Percentiles rank a stretch among this genome's conserved stretches.
Conservation (phyloP, 2,329 filamentous ascomycete species). For the Gaeumannomyces sp. region DNA sequence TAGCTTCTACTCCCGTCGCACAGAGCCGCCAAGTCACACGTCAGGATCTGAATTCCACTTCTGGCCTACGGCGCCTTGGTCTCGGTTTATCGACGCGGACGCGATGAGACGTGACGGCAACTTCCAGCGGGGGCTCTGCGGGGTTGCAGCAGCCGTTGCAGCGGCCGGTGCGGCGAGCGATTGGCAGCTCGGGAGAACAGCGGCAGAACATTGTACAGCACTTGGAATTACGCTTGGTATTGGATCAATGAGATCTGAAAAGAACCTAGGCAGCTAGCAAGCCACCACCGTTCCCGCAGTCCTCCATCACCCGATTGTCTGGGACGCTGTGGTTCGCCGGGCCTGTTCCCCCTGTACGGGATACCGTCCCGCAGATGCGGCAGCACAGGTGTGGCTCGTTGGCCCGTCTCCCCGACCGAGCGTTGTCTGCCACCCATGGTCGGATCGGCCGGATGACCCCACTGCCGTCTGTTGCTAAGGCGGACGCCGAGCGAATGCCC, state of each 20-base stretch:
- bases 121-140: too few species aligned
- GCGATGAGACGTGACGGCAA: too few species aligned
- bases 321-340: not conserved
- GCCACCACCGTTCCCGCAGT: too few species aligned
- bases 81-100: not conserved
- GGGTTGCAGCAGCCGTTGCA: too few species aligned
- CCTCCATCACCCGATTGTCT: not conserved
- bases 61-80: not conserved
- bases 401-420: not conserved
- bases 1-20: not conserved
- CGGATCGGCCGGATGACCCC: not conserved
- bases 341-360: not conserved
- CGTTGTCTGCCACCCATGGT: not conserved
- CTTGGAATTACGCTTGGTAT: too few species aligned
- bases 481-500: too few species aligned
- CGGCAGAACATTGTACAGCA: not conserved
- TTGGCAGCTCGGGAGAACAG: not conserved
- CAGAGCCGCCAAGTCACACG: not conserved
- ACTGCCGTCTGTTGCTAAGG: not conserved
- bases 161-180: not conserved
- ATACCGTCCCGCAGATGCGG: not conserved
- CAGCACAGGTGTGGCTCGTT: not conserved
- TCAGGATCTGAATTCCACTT: not conserved
- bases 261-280: not conserved
- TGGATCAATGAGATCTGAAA: not conserved